Evolutionary conservation across 495 filamentous ascomycete species (phyloP).

Genomic region (Cairneyella variabilis): DNA sequence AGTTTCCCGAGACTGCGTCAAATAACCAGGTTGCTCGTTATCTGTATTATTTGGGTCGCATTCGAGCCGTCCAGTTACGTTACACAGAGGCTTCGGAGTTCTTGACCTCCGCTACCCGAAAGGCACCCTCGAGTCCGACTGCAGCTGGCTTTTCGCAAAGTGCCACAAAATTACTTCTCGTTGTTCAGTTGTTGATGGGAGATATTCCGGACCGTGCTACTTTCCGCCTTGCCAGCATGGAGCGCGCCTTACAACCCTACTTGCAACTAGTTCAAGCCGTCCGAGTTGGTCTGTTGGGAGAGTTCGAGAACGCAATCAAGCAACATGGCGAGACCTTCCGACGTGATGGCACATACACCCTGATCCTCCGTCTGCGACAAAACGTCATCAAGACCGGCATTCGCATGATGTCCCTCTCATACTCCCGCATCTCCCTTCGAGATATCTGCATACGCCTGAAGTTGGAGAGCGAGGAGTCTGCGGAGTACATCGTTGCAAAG

Average conservation of each 20-base stretch:
- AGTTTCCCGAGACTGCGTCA: conserved; percentile 86
- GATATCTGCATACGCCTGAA: conserved; percentile 95
- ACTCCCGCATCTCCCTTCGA: conserved; percentile 93
- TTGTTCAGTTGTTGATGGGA: conserved; percentile 97
- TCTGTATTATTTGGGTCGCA: conserved; percentile 92
- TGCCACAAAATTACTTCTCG: conserved; percentile 86
- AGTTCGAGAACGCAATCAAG: conserved; percentile 80
- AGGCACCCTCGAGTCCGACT: conserved; percentile 83
- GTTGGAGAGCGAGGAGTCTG: conserved; percentile 90
- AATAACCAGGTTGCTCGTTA: conserved; percentile 98
- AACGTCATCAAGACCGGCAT: conserved; percentile 99
- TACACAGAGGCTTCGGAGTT: conserved; percentile 98
- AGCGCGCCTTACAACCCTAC: conserved; percentile 84
- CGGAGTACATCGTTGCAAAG: conserved; percentile 98
- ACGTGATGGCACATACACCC: conserved; percentile 89
- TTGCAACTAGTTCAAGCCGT: conserved; percentile 91
- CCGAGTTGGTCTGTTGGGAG: conserved; percentile 88
- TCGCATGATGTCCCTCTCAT: conserved; percentile 97
- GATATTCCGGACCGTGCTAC: conserved; percentile 94
- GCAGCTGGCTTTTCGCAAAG: conserved; percentile 94
- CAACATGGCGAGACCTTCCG: conserved; percentile 79
- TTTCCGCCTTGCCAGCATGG: conserved; percentile 84
- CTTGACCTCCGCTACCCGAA: conserved; percentile 85
- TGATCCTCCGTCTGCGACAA: conserved; percentile 89
- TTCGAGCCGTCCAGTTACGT: conserved; percentile 90